Base-by-base conservation (phyloP, 2,329 filamentous ascomycete genomes). In the Pseudogymnoascus destructans region DNA sequence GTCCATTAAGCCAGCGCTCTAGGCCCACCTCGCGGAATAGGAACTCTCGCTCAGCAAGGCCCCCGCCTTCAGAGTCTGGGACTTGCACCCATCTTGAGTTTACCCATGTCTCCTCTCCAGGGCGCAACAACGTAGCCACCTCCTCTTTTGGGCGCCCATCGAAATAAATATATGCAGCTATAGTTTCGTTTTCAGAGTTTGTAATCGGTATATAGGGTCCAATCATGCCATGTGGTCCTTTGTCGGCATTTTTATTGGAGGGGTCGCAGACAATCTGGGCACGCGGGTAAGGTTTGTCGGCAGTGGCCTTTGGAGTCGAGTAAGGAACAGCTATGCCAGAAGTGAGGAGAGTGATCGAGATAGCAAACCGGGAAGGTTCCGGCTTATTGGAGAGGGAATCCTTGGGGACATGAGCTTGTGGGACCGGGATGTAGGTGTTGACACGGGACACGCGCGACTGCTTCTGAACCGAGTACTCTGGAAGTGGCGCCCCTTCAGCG, bases 151-250 rank as follows among this genome's bases (percentile, higher is more conserved):
- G 81, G 62, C 93, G 80, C 15, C 93, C 93, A 72, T 98, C 93
- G 69, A 98, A 98, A 74, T 98, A 98, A 66, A 98, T 97, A 72
- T 98, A 98, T 35, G 92, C 93, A 30, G 93, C 93, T 66, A 98
- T 92, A 11, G 93, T 98, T 74, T 98, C 93, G 72, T 96, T 95
- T 59, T 89, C 86, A 30, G 89, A 95, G 61, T 87, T 85, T 17
- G 93, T 97, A 74, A 96, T 83, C 57, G 93, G 89, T 63, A 92
- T 86, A 73, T 98, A 98, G 1, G 92, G 89, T 58, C 80, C 83
- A 62, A 96, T 79, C n/a, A 77, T 72, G 63, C 79, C 77, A 65
- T 77, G 77, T 63, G 76, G 77, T 58, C 77, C 78, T 63, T 78
- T 73, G 62, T 79, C 76, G 49, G 68, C 68, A 25, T 72, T 70